Percentiles rank a stretch among this genome's conserved stretches.
Evolutionary conservation across 129 eudicot species (phyloP).

Genomic region (Silybum marianum): DNA sequence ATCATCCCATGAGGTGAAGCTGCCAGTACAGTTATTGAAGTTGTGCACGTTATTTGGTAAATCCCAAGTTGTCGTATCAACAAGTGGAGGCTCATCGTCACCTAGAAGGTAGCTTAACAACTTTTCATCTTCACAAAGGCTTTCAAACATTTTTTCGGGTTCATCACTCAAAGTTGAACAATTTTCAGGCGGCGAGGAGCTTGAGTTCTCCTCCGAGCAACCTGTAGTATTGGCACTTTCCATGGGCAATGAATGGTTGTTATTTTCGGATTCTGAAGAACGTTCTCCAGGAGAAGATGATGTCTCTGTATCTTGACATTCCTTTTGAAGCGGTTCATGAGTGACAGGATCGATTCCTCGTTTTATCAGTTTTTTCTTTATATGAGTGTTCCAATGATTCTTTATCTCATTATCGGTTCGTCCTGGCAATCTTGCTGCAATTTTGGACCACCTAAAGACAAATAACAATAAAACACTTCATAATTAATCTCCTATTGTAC

Average conservation of each 20-base stretch:
- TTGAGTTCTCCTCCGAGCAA: slow-evolving; percentile 53
- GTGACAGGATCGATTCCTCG: slow-evolving; percentile 95
- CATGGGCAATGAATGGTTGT: slow-evolving; percentile 10
- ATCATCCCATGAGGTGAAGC: slow-evolving; percentile 62
- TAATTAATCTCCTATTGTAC: neutral
- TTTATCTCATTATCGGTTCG: slow-evolving; percentile 93
- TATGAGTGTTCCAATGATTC: slow-evolving; percentile 95
- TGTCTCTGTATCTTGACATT: slow-evolving; percentile 18
- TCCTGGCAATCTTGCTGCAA: slow-evolving; percentile 85
- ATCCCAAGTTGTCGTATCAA: slow-evolving; percentile 59
- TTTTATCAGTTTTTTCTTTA: slow-evolving; percentile 84
- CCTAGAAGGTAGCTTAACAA: slow-evolving; percentile 66
- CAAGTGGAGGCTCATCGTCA: slow-evolving; percentile 50
- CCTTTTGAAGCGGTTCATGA: slow-evolving; percentile 81
- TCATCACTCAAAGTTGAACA: slow-evolving; percentile 42
- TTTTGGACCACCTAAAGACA: slow-evolving; percentile 84
- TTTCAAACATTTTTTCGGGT: slow-evolving; percentile 36
- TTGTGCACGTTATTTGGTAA: slow-evolving; percentile 35
- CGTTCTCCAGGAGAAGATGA: slow-evolving; percentile 28
- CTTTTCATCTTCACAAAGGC: slow-evolving; percentile 57
- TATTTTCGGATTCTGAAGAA: slow-evolving; percentile 28
- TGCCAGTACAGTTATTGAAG: slow-evolving; percentile 15
- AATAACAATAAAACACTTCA: neutral
- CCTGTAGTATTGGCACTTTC: slow-evolving; percentile 21
- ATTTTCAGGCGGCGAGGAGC: slow-evolving; percentile 44